Base-by-base conservation (phyloP, 1,284 basidiomycete species). In the Rhodotorula sp. region DNA sequence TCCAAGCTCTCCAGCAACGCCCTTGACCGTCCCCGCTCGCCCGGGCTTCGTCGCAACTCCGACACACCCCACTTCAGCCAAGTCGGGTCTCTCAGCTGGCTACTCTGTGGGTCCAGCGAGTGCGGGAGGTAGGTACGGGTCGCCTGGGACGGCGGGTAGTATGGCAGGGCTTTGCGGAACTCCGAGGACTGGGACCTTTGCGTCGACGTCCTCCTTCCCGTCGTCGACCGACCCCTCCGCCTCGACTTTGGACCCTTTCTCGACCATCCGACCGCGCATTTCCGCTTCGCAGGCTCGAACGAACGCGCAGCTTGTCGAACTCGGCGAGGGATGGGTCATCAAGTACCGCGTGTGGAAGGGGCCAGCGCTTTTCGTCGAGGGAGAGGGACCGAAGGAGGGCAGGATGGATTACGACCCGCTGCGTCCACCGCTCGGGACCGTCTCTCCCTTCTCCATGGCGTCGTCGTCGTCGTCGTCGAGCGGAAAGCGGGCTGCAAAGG, bases 291-390 rank as follows among this genome's bases (percentile, higher is more conserved):
- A 67, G 17, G 55, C 55, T 10, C 44, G 3, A 11, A 32, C 64
- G 2, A 70, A 52, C 22, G 44, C 58, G 13, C 63, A 61, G 44
- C 49, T 70, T 17, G 36, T 74, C 47, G 62, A 72, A n/a, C 60
- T 72, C 9, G 70, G 73, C 20, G 53, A 62, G 34, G 73, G 66
- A 2, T 74, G 73, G 73, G 22, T 9, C 5, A 64, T 73, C 0
- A 47, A 54, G 46, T 74, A 69, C 64, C 64, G 67, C 22, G 62
- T 64, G 20, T 74, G 73, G 73, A 63, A 61, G 34, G 73, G 68
- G 3, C 61, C 68, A 0, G 66, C 71, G 13, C 44, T 67, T 19
- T 56, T 68, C 15, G 29, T 66, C 34, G 36, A 39, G 9, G 49
- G 48, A 34, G 47, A 22, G 13, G 24, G n/a, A 9, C 7, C 32